These are phyloP conservation scores for Leccinum arenicola DNA, from an alignment of 768 basidiomycete species.

Conservation along the genomic window DNA sequence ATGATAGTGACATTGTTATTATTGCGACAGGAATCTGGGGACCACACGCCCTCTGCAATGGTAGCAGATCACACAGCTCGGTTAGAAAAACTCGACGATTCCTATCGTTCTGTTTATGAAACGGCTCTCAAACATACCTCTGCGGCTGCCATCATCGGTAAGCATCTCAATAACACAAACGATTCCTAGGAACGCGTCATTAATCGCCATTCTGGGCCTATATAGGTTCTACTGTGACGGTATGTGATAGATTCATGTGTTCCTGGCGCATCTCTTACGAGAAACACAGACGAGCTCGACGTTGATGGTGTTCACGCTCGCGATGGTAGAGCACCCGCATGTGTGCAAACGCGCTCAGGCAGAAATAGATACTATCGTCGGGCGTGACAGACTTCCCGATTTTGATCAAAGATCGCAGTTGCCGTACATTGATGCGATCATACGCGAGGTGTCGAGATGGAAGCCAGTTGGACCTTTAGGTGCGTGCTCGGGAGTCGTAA, in stretches of 20 bases:
- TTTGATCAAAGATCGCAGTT: background rate
- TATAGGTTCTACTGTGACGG: background rate
- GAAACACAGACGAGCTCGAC: background rate
- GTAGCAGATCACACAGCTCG: slow-evolving; percentile 10
- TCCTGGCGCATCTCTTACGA: background rate
- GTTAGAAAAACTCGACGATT: slow-evolving; percentile 5
- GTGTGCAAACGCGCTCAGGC: background rate
- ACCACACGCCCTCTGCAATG: background rate
- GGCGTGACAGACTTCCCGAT: background rate
- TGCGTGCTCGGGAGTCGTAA: background rate
- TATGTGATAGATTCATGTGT: background rate
- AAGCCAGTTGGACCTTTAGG: background rate
- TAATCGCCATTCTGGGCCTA: no score
- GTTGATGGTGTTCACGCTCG: background rate
- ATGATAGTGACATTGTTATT: background rate
- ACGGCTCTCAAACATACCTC: slow-evolving; percentile 2
- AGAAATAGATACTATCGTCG: slow-evolving; percentile 1
- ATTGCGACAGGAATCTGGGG: background rate
- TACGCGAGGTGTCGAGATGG: background rate
- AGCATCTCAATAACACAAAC: background rate
- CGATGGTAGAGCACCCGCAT: background rate
- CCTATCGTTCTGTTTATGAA: background rate
- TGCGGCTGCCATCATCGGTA: slow-evolving; percentile 9
- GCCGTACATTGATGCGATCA: background rate
- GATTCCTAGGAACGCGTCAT: no score